Base-by-base conservation (phyloP, 257 asterid species). In the Salvia splendens region DNA sequence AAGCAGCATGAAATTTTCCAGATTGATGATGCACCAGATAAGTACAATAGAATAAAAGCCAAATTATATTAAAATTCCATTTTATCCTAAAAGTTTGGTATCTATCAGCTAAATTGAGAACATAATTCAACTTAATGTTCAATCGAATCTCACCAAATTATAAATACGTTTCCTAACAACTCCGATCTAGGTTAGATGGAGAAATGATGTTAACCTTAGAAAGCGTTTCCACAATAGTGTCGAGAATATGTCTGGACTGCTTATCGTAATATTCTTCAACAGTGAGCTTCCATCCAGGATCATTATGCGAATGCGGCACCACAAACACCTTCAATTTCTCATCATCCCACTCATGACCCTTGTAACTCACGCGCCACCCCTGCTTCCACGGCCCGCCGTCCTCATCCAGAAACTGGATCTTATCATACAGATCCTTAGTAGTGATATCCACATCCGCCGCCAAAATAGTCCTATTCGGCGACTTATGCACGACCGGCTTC, bases 341-440 rank as follows among this genome's bases (percentile, higher is more conserved):
- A 51, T 80, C 80, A 68, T 87, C 89, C 99, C 99, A 94, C 77
- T 94, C 99, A 54, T 77, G 79, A 70, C 96, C 97, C 67, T 84
- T 85, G 28, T 91, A 94, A 57, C 72, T 78, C 64, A 94, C 99
- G 64, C 87, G 82, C 99, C 99, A 94, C 8, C 97, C 99, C 74
- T 94, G 99, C 75, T 88, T 94, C 99, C 99, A 94, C 60, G 95
- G 76, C 1, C 99, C 97, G 4, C 99, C 99, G 48, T 94, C 99
- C 83, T 85, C 93, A 63, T 94, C 99, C 83, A 61, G 14, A 77
- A 94, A 94, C 81, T 83, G 82, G 78, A 91, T 91, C 92, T 83
- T 94, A 72, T 94, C 99, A 36, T 94, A 94, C 69, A 94, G 78
- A 12, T 68, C 86, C 55, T 94, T 94, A 7, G 99, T 94, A 0